Evolutionary conservation across 148 eudicot species (phyloP), one percentile per base, ranked within the genome.

Genomic region (Spergularia marina): DNA sequence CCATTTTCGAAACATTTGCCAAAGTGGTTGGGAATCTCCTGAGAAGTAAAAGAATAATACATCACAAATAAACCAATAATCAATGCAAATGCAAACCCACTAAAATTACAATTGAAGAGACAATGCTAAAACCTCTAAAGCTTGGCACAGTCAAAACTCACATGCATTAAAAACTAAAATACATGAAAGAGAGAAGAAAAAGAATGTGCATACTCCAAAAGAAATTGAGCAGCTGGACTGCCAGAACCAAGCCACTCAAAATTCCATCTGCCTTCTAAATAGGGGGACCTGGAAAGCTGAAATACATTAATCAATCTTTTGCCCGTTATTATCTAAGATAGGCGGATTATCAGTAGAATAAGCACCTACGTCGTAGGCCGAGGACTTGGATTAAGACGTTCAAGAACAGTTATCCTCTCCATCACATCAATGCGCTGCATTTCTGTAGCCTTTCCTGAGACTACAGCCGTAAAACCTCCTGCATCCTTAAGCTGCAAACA

Each of bases 361-460:
- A 91, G 82, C 84, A 85, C 97, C 80, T 90, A 94, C 98, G 97
- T 94, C 79, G 98, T 90, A 66, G 98, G 98, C 36, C 98, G 91
- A 82, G 98, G 90, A 16, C 97, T 82, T 59, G 98, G 98, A 83
- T 91, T 94, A 67, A 94, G 90, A 65, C 95, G 83, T 86, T 94
- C 98, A 75, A 94, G 98, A 78, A 81, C 76, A 70, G 84, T 87
- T 80, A 94, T 86, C 82, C 95, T 89, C 84, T 94, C 98, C 80
- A 84, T 89, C 73, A 94, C 97, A 82, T 91, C 95, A 76, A 94
- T 87, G 51, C 86, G 86, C 67, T 94, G 98, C 85, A 87, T 58
- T 63, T 87, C 97, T 16, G 97, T 87, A 49, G 85, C 85, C 74
- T 82, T 91, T 59, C 97, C 97, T 56, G 88, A 80, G 68, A 87